Base-by-base conservation (phyloP, 805 yeast genomes). In the Candida bentonensis region DNA sequence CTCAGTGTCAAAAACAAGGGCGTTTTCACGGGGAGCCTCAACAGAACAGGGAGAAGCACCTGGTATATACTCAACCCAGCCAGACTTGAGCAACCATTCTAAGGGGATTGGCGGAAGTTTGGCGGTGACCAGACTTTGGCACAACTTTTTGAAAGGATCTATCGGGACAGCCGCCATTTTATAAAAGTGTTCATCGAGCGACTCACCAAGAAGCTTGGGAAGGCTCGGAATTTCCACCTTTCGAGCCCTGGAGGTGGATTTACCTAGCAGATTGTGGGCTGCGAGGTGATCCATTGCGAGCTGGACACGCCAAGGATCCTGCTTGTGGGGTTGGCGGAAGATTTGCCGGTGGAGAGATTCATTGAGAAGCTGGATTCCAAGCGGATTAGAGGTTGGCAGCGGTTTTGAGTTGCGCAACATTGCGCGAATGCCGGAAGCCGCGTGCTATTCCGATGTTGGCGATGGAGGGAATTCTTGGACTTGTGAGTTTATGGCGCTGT, bases 1-100 rank as follows among this genome's bases (percentile, higher is more conserved):
- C 59, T 92, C 99, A 9, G 85, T 88, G 61, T 92, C 99, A 59
- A 89, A 89, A 0, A 82, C 87, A 11, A 92, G 55, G 2, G 74
- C 76, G 36, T 77, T 70, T 46, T 84, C 96, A 2, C 64, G 50
- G 0, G 98, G 98, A 53, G 63, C 79, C 0, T 66, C 67, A 0
- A 92, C 95, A 0, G 56, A 47, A 20, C 62, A 60, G 0, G 95
- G 87, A 44, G 64, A 56, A 1, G 79, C 79, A 0, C 66, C 64
- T 9, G 25, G 22, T 2, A 63, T 73, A 59, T 92, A 89, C 53
- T 81, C 68, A 15, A 75, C 69, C 97, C 97, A 92, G 4, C 98
- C 97, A 2, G 84, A 61, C 51, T 66, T 56, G 42, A 73, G 58
- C 1, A 61, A 45, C 87, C 94, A 85, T 2, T 63, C 45, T 3